A percentile compares a stretch with the other conserved stretches of the same genome.
phyloP scores from a whole-genome alignment of 1,284 basidiomycete genomes.

The Athelia psychrophila region DNA sequence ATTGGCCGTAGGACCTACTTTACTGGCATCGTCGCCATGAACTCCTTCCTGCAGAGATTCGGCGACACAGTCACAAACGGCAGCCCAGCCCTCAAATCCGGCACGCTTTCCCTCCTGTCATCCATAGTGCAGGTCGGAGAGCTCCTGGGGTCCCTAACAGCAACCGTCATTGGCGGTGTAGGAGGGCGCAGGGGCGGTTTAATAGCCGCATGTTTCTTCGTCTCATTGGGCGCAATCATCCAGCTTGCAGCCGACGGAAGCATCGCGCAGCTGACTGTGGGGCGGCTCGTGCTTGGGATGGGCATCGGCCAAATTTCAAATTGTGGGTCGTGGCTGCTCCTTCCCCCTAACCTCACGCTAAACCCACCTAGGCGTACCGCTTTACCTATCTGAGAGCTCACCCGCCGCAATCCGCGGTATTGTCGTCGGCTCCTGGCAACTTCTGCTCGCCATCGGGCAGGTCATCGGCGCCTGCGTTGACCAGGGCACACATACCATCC shows the following conservation, averaged over 20 bases:
- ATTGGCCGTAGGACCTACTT: slow-evolving; percentile 8
- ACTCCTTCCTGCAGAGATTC: slow-evolving; percentile 7
- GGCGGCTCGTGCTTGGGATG: slow-evolving; percentile 11
- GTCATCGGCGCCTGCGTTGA: slow-evolving; percentile 13
- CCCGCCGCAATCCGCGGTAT: slow-evolving; percentile 10
- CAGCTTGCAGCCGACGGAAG: slow-evolving; percentile 9
- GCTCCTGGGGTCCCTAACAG: slow-evolving; percentile 9
- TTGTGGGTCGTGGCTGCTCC: neutral
- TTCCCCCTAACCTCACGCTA: too few relatives aligned
- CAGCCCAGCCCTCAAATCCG: slow-evolving; percentile 4
- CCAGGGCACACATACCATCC: slow-evolving; percentile 3
- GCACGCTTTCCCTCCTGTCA: slow-evolving; percentile 8
- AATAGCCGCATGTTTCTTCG: slow-evolving; percentile 7
- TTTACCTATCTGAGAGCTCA: slow-evolving; percentile 11
- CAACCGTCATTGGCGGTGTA: slow-evolving; percentile 10
- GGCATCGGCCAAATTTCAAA: slow-evolving; percentile 12
- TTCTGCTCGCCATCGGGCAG: slow-evolving; percentile 12
- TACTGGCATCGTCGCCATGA: slow-evolving; percentile 13
- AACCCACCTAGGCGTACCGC: slow-evolving; percentile 3
- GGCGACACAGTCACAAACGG: slow-evolving; percentile 2
- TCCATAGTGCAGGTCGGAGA: slow-evolving; percentile 14
- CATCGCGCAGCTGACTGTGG: slow-evolving; percentile 8
- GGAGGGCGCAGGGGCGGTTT: slow-evolving; percentile 8
- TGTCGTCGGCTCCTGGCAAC: slow-evolving; percentile 11
- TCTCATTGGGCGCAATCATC: slow-evolving; percentile 10